Base-by-base conservation (phyloP, 2,329 filamentous ascomycete species). In the Fusarium virguliforme region DNA sequence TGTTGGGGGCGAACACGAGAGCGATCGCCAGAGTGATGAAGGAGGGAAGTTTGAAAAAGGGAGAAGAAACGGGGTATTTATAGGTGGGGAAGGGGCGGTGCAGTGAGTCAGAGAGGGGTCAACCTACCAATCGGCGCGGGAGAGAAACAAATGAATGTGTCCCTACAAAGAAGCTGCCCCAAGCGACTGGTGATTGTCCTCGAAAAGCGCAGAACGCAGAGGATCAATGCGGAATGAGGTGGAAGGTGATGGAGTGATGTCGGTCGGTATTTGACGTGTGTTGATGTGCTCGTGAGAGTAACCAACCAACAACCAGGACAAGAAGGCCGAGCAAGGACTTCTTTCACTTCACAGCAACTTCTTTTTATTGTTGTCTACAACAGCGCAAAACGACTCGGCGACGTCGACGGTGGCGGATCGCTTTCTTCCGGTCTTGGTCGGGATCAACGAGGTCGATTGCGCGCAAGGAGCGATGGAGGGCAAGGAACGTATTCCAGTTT, bases 141-240 rank as follows among this genome's bases (percentile, higher is more conserved):
- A 97, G 94, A 97, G 93, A 86, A 94, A 97, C 94, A 97, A 97
- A 82, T 91, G 83, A 97, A 97, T 97, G 94, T 94, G 92, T 97
- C 93, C 94, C 94, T 85, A 85, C 83, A 83, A 80, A 72, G 75
- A 77, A 78, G 77, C 78, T 82, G 82, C 79, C 79, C 79, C 77
- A 24, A 68, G 62, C 54, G 48, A 61, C 41, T 67, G 18, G 32
- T 64, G 38, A 53, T 54, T 65, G 48, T 67, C 72, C 61, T 75
- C 70, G 64, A 62, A 71, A 69, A 55, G 73, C 71, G 62, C 56
- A 61, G 66, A 72, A 71, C 62, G 60, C n/a, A 38, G 50, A 60
- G 46, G 71, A 66, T 64, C 73, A 67, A 68, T 68, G 72, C 72
- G 69, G 68, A 73, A 68, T 67, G 38, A 55, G 51, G 32, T 65